A percentile compares a stretch with the other conserved stretches of the same genome.
These are phyloP conservation scores for Pestalotiopsis sp. DNA, from an alignment of 2,329 filamentous ascomycete species.

Conservation along the genomic window DNA sequence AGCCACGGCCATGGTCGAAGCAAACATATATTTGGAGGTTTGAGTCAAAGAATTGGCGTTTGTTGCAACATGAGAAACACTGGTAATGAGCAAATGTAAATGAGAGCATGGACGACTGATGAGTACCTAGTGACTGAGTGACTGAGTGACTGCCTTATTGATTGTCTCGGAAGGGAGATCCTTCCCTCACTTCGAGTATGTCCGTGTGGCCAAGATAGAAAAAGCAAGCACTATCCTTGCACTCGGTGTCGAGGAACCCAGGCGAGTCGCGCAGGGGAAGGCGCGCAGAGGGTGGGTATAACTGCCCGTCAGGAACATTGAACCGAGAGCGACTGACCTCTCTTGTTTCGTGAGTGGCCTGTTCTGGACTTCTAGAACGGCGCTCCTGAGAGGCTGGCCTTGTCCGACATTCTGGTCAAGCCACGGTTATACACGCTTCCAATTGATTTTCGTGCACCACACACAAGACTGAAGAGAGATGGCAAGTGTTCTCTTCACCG, in stretches of 20 bases:
- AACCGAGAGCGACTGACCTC: no score
- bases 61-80: not conserved
- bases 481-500: not conserved
- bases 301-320: not conserved
- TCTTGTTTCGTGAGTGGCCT: no score
- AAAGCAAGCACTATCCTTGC: constrained; percentile 3
- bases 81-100: not conserved
- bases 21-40: no score
- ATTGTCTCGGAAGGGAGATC: constrained; percentile 3
- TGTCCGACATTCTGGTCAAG: not conserved
- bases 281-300: no score
- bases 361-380: not conserved
- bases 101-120: not conserved
- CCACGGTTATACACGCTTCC: not conserved
- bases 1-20: no score
- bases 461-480: not conserved
- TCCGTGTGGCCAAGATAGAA: not conserved
- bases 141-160: not conserved
- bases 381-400: not conserved
- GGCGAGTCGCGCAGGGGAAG: not conserved
- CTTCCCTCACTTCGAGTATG: not conserved
- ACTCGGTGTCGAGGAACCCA: not conserved
- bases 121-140: not conserved
- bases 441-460: not conserved
- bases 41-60: not conserved